Percentiles rank a stretch among this genome's conserved stretches.
phyloP scores from a whole-genome alignment of 2,329 filamentous ascomycete species.

The Fusarium pseudograminearum region DNA sequence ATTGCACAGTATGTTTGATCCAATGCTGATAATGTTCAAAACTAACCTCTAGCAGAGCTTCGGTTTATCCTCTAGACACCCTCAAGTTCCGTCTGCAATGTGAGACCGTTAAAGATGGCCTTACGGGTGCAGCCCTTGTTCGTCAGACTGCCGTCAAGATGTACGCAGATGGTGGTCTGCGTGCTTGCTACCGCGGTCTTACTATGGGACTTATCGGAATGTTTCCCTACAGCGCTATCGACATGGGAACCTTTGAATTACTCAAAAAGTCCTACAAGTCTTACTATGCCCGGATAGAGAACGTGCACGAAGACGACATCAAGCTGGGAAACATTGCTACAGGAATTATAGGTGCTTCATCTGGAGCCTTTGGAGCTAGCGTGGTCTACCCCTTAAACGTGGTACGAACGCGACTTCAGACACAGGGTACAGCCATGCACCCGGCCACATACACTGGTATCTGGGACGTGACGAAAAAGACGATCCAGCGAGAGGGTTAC shows the following conservation, averaged over 20 bases:
- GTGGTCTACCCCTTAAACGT: constrained; percentile 96
- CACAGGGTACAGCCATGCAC: constrained; percentile 93
- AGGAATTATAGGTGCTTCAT: constrained; percentile 89
- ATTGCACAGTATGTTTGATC: constrained; percentile 81
- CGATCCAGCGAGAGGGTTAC: constrained; percentile 83
- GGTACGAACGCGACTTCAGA: constrained; percentile 89
- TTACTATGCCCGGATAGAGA: constrained; percentile 75
- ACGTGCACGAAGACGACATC: constrained; percentile 86
- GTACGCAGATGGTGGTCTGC: constrained; percentile 79
- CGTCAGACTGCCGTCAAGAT: constrained; percentile 87
- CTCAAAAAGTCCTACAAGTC: constrained; percentile 80
- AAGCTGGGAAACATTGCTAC: constrained; percentile 84
- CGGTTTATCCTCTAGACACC: constrained; percentile 93
- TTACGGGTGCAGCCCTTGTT: constrained; percentile 85
- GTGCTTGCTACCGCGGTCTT: constrained; percentile 88
- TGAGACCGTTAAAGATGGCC: constrained; percentile 87
- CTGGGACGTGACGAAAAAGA: constrained; percentile 87
- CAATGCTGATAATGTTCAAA: not conserved
- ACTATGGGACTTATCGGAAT: constrained; percentile 95
- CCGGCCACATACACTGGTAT: constrained; percentile 91
- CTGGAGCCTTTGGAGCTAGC: constrained; percentile 91
- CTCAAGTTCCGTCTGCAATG: constrained; percentile 90
- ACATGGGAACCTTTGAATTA: constrained; percentile 94
- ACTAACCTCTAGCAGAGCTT: constrained; percentile 68
- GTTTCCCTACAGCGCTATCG: constrained; percentile 97